phyloP scores from a whole-genome alignment of 345 rosid genomes.

The Syzygium aromaticum region DNA sequence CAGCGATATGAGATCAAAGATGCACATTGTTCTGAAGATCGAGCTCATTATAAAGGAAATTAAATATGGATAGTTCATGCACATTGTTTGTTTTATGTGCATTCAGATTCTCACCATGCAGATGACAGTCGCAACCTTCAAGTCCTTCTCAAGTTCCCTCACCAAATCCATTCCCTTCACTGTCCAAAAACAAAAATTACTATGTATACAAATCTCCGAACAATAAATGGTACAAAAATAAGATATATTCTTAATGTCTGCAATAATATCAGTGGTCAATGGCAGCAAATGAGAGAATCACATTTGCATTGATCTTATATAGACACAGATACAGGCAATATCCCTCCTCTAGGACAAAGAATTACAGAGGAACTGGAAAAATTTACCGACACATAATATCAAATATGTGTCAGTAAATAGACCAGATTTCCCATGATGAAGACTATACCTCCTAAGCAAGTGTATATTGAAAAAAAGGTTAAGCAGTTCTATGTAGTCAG shows the following conservation, averaged over 20 bases:
- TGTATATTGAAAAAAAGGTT: neutral
- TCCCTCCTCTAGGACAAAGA: neutral
- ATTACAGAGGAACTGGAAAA: neutral
- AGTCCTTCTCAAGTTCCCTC: conserved; percentile 93
- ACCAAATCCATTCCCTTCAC: conserved; percentile 99
- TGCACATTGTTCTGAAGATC: neutral
- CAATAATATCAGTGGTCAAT: neutral
- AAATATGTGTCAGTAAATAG: neutral
- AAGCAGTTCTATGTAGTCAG: neutral
- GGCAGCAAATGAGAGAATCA: neutral
- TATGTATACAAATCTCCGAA: neutral
- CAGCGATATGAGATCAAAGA: neutral
- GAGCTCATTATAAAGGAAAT: neutral
- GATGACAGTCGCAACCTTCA: conserved; percentile 92
- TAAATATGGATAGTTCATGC: neutral
- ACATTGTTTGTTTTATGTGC: neutral
- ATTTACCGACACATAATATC: neutral
- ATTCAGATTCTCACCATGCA: conserved; percentile 59
- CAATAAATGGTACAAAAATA: neutral
- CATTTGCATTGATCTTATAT: neutral
- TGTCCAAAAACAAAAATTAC: conserved; percentile 42
- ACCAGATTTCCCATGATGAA: neutral
- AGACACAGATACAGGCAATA: neutral
- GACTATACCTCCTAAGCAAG: neutral
- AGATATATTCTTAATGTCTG: neutral